Evolutionary conservation across 2,329 filamentous ascomycete species (phyloP).

Genomic region (Thyridium curvatum): DNA sequence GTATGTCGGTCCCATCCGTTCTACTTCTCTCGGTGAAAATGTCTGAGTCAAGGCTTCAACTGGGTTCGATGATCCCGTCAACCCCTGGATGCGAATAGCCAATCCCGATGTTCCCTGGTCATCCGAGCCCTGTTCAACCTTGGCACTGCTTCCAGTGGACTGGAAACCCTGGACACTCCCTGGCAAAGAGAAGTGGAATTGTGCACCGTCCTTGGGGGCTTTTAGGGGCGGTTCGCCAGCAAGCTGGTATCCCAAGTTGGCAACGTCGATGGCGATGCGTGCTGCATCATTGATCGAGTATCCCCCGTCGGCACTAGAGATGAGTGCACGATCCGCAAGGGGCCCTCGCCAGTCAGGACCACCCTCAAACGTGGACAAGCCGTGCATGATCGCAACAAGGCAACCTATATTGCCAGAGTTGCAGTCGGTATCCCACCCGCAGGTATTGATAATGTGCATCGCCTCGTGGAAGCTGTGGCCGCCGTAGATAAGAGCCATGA

Average conservation of each 20-base stretch:
- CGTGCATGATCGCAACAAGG: slow-evolving; percentile 22
- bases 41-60: slow-evolving; percentile 16
- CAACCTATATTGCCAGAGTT: slow-evolving; percentile 24
- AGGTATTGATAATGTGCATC: slow-evolving; percentile 22
- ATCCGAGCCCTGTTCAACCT: slow-evolving; percentile 6
- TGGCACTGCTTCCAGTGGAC: not conserved
- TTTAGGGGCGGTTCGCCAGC: slow-evolving; percentile 7
- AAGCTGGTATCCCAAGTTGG: slow-evolving; percentile 15
- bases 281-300: slow-evolving; percentile 25
- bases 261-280: slow-evolving; percentile 18
- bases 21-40: slow-evolving; percentile 15
- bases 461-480: slow-evolving; percentile 17
- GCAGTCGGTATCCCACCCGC: slow-evolving; percentile 25
- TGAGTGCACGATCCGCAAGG: slow-evolving; percentile 19
- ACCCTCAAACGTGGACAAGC: slow-evolving; percentile 16
- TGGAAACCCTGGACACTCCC: slow-evolving; percentile 23
- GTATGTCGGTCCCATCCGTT: slow-evolving; percentile 9
- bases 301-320: slow-evolving; percentile 22
- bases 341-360: slow-evolving; percentile 21
- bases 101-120: slow-evolving; percentile 1
- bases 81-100: not conserved
- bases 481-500: slow-evolving; percentile 18
- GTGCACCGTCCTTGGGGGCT: slow-evolving; percentile 19
- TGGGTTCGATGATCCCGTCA: not conserved
- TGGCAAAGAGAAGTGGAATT: slow-evolving; percentile 23